phyloP scores from a whole-genome alignment of 192 early-diverging fungal species.

The Dissophora ornata region DNA sequence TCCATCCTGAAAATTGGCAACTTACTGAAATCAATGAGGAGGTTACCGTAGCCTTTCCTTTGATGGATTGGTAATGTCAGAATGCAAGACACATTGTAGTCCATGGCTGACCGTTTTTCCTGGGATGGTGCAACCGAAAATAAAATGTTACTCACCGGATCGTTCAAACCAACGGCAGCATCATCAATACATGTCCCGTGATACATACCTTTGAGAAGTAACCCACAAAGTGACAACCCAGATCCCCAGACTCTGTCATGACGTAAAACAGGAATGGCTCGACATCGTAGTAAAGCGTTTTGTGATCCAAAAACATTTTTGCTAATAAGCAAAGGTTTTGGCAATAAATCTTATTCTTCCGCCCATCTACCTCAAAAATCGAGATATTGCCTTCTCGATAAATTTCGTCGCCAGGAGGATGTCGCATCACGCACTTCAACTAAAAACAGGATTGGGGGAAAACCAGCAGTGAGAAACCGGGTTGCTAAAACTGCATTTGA shows the following conservation, averaged over 20 bases:
- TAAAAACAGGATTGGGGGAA: constrained; percentile 5
- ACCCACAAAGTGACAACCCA: constrained; percentile 91
- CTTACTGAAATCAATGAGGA: constrained; percentile 92
- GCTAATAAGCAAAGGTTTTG: constrained; percentile 96
- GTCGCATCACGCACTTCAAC: constrained; percentile 78
- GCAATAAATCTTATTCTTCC: constrained; percentile 98
- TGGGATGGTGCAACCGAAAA: constrained; percentile 7
- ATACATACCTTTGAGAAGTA: constrained; percentile 98
- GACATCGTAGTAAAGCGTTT: constrained; percentile 97
- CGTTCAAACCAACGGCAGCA: no score
- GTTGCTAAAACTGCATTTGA: no score
- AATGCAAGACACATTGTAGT: constrained; percentile 96
- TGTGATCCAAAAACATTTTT: constrained; percentile 98
- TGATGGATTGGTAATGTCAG: constrained; percentile 89
- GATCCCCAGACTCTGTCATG: constrained; percentile 83
- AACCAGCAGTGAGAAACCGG: not conserved
- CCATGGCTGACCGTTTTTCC: constrained; percentile 87
- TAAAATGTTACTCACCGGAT: no score
- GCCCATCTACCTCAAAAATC: constrained; percentile 97
- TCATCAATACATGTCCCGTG: no score
- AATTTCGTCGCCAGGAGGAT: constrained; percentile 98
- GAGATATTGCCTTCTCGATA: constrained; percentile 89
- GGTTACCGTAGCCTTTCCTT: constrained; percentile 91
- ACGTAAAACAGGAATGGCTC: constrained; percentile 98
- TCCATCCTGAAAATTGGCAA: not conserved